Base-by-base conservation (phyloP, 2,329 filamentous ascomycete genomes). In the Trichophyton simii region DNA sequence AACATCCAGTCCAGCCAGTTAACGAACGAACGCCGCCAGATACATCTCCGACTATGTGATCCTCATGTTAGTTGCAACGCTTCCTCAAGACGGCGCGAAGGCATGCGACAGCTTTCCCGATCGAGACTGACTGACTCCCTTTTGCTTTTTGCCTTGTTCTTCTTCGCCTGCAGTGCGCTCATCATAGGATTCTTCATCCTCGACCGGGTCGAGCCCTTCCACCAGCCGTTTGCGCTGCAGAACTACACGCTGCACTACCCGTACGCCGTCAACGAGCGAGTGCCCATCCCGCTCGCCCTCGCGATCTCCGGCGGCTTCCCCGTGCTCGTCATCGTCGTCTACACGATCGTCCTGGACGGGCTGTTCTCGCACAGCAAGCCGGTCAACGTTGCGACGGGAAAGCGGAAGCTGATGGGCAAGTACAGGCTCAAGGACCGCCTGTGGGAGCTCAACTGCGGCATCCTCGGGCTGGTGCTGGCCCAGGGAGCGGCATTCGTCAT, bases 401-500 rank as follows among this genome's bases (percentile, higher is more conserved):
- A 75, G 64, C 72, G 72, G 57, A 74, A 71, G 58, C 58, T 76
- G 42, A 74, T 73, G 59, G 73, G 77, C 0, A 78, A 75, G 59
- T 82, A 83, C 67, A 73, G 77, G 44, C 76, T 80, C 66, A 80
- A 80, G 67, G 80, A 83, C 65, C 75, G 82, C 20, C 68, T 84
- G n/a, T 84, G 82, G 82, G 81, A 84, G 69, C 72, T 84, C 67
- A 84, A 84, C 66, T 83, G 82, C 66, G 82, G 82, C 1, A 76
- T 83, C 9, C 68, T 84, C 28, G 82, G 82, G n/a, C 70, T 84
- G 61, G 68, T 80, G 15, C 69, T 84, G 46, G 77, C 80, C 36
- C 78, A 82, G 61, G 79, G 75, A 13, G 71, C 79, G n/a, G 78
- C 80, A 0, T 84, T 83, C 67, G 77, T 82, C 22, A 80, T 84